Evolutionary conservation across 768 basidiomycete genomes (phyloP).

Genomic region (Naganishia friedmannii): DNA sequence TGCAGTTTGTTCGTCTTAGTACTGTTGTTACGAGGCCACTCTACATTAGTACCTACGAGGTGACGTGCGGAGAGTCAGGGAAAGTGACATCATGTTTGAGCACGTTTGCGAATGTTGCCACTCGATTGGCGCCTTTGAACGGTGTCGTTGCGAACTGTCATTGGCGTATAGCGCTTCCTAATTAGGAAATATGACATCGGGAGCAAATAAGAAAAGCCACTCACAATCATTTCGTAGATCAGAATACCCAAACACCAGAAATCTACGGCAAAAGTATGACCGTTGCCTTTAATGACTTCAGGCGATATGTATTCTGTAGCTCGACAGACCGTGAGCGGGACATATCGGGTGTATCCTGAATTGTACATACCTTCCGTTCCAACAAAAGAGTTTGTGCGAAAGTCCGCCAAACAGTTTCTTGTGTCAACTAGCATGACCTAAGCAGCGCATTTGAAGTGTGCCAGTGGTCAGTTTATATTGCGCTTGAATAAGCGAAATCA

Average conservation of each 20-base stretch:
- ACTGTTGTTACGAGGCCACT: not conserved
- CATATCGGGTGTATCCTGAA: not conserved
- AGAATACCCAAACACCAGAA: constrained; percentile 99
- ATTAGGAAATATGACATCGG: not conserved
- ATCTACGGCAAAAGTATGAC: constrained; percentile 96
- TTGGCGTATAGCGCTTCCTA: not conserved
- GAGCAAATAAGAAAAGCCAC: constrained; percentile 26
- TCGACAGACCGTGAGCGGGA: constrained; percentile 37
- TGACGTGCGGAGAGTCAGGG: constrained; percentile 76
- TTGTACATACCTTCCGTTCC: constrained; percentile 81
- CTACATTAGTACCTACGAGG: constrained; percentile 60
- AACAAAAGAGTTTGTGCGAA: constrained; percentile 97
- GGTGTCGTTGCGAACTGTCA: constrained; percentile 92
- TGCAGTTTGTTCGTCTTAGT: not conserved
- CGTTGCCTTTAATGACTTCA: constrained; percentile 93
- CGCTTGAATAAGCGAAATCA: constrained; percentile 12
- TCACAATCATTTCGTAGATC: constrained; percentile 80
- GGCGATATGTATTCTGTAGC: constrained; percentile 92
- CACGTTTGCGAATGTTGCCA: constrained; percentile 95
- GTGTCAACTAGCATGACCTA: constrained; percentile 93
- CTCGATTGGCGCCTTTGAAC: constrained; percentile 92
- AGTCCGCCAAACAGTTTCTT: constrained; percentile 93
- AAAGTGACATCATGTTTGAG: constrained; percentile 79
- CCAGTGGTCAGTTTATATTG: constrained; percentile 7
- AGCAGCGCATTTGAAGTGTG: not conserved